Percentiles rank a stretch among this genome's conserved stretches.
Conservation (phyloP, 148 eudicot genomes). For the Beta vulgaris region DNA sequence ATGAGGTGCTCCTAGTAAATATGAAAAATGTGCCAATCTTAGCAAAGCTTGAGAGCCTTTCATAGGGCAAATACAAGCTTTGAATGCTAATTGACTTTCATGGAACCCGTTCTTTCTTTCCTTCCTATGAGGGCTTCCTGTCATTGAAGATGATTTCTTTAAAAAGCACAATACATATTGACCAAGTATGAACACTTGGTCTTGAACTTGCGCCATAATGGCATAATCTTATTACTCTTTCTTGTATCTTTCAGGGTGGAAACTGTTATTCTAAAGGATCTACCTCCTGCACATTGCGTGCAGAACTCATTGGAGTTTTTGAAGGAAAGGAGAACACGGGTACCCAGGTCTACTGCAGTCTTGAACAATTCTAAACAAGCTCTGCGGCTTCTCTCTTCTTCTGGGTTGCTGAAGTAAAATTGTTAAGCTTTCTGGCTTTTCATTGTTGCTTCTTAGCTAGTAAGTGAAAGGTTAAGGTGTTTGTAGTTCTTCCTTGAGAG, state of each 20-base stretch:
- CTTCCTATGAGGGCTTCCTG: neutral
- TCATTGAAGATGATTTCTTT: neutral
- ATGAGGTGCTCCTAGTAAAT: conserved; percentile 6
- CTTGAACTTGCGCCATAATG: neutral
- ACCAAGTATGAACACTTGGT: neutral
- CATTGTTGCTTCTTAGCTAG: conserved; percentile 1
- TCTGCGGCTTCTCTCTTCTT: conserved; percentile 60
- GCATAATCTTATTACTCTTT: neutral
- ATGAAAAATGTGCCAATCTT: neutral
- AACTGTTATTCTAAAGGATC: conserved; percentile 63
- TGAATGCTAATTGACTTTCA: neutral
- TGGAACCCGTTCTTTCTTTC: neutral
- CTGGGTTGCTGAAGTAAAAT: conserved; percentile 55
- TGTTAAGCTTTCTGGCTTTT: neutral
- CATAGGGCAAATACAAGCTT: neutral
- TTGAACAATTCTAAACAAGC: conserved; percentile 85
- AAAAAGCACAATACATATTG: neutral
- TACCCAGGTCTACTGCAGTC: conserved; percentile 71
- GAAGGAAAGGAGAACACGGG: conserved; percentile 65
- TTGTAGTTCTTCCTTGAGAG: neutral
- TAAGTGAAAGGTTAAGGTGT: neutral
- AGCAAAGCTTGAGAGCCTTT: neutral
- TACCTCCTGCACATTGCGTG: conserved; percentile 69
- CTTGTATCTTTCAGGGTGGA: conserved; percentile 40
- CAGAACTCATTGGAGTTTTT: conserved; percentile 73